phyloP scores from a whole-genome alignment of 139 green algal genomes.

The Coelastrella sp. region DNA sequence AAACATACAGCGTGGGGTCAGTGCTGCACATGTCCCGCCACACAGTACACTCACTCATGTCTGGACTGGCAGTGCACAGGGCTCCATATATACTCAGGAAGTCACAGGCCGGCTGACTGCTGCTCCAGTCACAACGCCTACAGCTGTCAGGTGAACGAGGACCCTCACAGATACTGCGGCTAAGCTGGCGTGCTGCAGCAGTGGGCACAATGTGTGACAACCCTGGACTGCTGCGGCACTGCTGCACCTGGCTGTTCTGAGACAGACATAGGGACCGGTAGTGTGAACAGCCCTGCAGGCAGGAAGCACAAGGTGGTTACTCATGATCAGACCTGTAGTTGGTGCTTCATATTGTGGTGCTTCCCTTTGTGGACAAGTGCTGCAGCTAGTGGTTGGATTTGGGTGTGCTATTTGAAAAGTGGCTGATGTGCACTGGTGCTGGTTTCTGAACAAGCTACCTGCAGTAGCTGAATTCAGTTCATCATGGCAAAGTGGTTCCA shows the following conservation, averaged over 20 bases:
- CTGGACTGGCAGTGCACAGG: background rate
- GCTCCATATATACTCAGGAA: conserved; percentile 1
- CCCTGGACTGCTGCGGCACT: background rate
- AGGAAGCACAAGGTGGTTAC: too few relatives aligned
- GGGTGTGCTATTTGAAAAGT: too few relatives aligned
- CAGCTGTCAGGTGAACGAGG: background rate
- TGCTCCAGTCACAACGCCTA: conserved; percentile 13
- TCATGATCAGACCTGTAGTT: too few relatives aligned
- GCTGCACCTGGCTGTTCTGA: background rate
- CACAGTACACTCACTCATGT: background rate
- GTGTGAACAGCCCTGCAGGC: background rate
- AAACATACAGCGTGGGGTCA: conserved; percentile 10
- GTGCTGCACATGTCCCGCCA: conserved; percentile 17
- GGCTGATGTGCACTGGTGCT: too few relatives aligned
- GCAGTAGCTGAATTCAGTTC: too few relatives aligned
- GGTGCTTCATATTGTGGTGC: too few relatives aligned
- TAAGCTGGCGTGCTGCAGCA: conserved; percentile 22
- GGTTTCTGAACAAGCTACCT: too few relatives aligned
- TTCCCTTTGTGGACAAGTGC: too few relatives aligned
- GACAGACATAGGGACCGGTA: conserved; percentile 6
- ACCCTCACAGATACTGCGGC: background rate
- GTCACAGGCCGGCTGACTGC: background rate
- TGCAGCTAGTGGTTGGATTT: too few relatives aligned
- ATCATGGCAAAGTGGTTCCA: too few relatives aligned
- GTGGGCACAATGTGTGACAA: conserved; percentile 12